Conservation (phyloP, 2,329 filamentous ascomycete species). For the Endocalyx cinctus region DNA sequence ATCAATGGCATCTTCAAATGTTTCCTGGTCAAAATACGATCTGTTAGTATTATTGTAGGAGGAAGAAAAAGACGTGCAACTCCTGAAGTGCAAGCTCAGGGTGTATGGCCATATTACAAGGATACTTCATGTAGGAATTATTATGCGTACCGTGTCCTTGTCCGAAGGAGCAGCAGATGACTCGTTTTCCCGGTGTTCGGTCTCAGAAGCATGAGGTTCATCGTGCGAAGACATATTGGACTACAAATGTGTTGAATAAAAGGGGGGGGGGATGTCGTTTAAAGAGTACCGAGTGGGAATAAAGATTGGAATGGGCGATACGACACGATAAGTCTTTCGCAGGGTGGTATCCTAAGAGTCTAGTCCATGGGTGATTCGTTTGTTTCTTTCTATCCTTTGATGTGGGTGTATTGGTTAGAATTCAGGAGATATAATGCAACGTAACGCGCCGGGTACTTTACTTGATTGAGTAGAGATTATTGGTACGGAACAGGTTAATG, state of each 20-base stretch:
- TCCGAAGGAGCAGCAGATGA: slow-evolving; percentile 29
- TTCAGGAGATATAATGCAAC: too few relatives aligned
- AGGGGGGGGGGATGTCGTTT: slow-evolving; percentile 2
- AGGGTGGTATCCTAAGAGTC: too few relatives aligned
- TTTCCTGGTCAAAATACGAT: slow-evolving; percentile 48
- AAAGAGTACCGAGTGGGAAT: too few relatives aligned
- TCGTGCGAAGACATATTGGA: slow-evolving; percentile 26
- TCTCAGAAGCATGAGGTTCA: slow-evolving; percentile 19
- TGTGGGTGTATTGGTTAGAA: too few relatives aligned
- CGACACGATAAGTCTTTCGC: too few relatives aligned
- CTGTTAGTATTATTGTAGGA: slow-evolving; percentile 13
- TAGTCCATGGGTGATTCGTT: too few relatives aligned
- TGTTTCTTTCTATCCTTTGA: too few relatives aligned
- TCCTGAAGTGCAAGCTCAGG: slow-evolving; percentile 3
- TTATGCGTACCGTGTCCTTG: slow-evolving; percentile 33
- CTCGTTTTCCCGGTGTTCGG: slow-evolving; percentile 17
- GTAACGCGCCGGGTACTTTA: too few relatives aligned
- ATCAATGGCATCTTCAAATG: slow-evolving; percentile 79
- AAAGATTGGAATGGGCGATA: too few relatives aligned
- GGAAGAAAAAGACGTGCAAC: neutral
- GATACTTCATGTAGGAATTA: slow-evolving; percentile 8
- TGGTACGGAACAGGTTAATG: too few relatives aligned
- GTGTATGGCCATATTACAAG: slow-evolving; percentile 9
- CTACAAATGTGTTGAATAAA: slow-evolving; percentile 5
- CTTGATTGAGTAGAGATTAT: too few relatives aligned